Evolutionary conservation across 768 basidiomycete species (phyloP).

Genomic region (Vararia minispora): DNA sequence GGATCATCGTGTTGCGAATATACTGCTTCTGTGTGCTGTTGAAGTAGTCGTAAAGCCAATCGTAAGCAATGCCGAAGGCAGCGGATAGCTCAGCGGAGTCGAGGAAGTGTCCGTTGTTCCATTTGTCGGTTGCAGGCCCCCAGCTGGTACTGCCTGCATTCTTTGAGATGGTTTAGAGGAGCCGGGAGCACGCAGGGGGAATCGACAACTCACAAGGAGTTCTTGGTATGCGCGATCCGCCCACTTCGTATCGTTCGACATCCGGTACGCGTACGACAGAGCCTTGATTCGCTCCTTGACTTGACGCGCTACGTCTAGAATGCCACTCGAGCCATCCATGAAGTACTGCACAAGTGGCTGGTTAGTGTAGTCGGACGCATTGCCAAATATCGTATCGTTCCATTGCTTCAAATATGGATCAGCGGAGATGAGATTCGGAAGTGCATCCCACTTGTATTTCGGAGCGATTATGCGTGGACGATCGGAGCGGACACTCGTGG

Average conservation of each 20-base stretch:
- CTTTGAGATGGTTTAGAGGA: slow-evolving; percentile 23
- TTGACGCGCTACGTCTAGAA: slow-evolving; percentile 82
- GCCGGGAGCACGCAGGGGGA: neutral
- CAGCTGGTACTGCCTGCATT: slow-evolving; percentile 64
- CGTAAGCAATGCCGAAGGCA: slow-evolving; percentile 89
- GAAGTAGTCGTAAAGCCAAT: slow-evolving; percentile 91
- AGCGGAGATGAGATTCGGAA: slow-evolving; percentile 61
- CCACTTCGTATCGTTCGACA: slow-evolving; percentile 91
- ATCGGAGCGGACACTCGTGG: slow-evolving; percentile 55
- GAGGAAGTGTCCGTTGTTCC: slow-evolving; percentile 90
- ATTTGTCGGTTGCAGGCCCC: slow-evolving; percentile 52
- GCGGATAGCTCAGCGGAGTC: slow-evolving; percentile 84
- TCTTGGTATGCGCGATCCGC: slow-evolving; percentile 79
- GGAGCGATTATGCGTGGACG: slow-evolving; percentile 92
- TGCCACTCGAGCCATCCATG: slow-evolving; percentile 79
- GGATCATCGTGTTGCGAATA: slow-evolving; percentile 64
- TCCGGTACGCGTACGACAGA: slow-evolving; percentile 79
- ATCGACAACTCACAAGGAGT: slow-evolving; percentile 48
- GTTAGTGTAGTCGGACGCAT: slow-evolving; percentile 67
- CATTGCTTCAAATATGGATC: slow-evolving; percentile 83
- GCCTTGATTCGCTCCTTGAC: slow-evolving; percentile 90
- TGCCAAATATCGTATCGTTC: slow-evolving; percentile 86
- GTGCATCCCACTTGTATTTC: slow-evolving; percentile 79
- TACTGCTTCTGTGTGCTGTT: slow-evolving; percentile 53
- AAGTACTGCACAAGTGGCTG: slow-evolving; percentile 58